Evolutionary conservation across 805 yeast genomes (phyloP), one percentile per base, ranked within the genome.

Genomic region (Yarrowia deformans): DNA sequence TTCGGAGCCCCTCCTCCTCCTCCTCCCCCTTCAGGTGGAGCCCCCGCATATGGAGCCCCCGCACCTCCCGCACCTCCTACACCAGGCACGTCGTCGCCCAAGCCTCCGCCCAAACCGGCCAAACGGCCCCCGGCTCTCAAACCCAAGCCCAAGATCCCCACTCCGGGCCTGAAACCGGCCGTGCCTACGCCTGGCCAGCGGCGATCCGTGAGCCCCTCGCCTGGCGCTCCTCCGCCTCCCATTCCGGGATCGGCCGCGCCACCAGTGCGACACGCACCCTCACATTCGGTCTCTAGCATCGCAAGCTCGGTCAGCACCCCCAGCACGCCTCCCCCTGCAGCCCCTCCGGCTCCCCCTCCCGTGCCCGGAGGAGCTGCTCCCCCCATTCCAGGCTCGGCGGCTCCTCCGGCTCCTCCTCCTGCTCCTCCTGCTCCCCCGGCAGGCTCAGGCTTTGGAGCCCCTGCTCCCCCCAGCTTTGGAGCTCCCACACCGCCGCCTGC

Each of bases 241-340:
- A 68, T 71, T 13, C 72, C 73, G 2, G 64, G 71, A 1, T 68
- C 69, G 39, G 42, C 68, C 14, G 49, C 68, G 12, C 74, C 73
- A 1, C 48, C 70, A n/a, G 52, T 29, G 18, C 40, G 48, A 1
- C 66, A 60, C 16, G 52, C 52, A 0, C 66, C 66, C 19, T 60
- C 66, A 12, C 66, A 45, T 8, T 60, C 66, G 4, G 42, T 60
- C 7, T 60, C 66, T 10, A 60, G 66, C 35, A 32, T 60, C 10
- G 66, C 66, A 14, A 60, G 66, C 66, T 60, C 66, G 19, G 12
- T 43, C 34, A 60, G 66, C 34, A 35, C 52, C 14, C 52, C 66
- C 52, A 60, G 66, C 52, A 45, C 66, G 1, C 66, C 66, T 45
- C 66, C 66, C 3, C 46, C 66, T 8, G 37, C 58, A 0, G 64